Base-by-base conservation (phyloP, 352 stramenopile species). In the Thraustochytrium sp. region DNA sequence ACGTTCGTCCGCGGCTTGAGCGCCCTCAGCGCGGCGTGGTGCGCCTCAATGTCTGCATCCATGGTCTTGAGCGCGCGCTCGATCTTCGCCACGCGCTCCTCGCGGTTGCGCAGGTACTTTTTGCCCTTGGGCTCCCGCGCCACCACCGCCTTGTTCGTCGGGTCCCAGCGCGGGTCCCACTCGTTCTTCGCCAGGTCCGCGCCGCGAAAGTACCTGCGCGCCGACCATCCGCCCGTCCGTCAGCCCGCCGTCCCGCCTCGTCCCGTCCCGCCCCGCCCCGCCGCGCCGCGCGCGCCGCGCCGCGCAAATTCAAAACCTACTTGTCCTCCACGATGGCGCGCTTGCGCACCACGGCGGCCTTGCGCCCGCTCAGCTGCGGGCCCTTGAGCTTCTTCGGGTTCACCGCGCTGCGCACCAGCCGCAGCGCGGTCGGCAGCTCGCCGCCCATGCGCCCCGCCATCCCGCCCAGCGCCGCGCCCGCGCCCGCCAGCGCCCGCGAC, bases 131-230 rank as follows among this genome's bases (percentile, higher is more conserved):
- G 75, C 38, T 73, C 55, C 1, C 61, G 40, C 53, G 51, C n/a
- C 61, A 84, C 61, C 1, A 80, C 37, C 8, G 75, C 75, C 61
- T 84, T 84, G 75, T 18, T 82, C 11, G 76, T 31, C 3, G 3
- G 18, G 38, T 84, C 75, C 75, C 75, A 84, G 18, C 34, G 11
- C 9, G 75, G 75, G 61, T 84, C 75, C 75, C 75, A 84, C 75
- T 84, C 75, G 40, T 54, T 54, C 38, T 84, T 84, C 3, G 55
- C 38, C 53, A 73, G 49, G 40, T 78, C 40, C 23, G 75, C 75
- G 31, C 61, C 75, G 4, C 34, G 31, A 68, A 80, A 63, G 49
- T 65, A 64, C 68, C 65, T 77, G 42, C 3, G 36, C 62, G 48
- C 5, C 8, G n/a, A 5, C 5, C 8, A 74, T 74, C 29, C 49